These are phyloP conservation scores for Tolypocladium endophyticum DNA, from an alignment of 2,329 filamentous ascomycete genomes.

Conservation along the genomic window DNA sequence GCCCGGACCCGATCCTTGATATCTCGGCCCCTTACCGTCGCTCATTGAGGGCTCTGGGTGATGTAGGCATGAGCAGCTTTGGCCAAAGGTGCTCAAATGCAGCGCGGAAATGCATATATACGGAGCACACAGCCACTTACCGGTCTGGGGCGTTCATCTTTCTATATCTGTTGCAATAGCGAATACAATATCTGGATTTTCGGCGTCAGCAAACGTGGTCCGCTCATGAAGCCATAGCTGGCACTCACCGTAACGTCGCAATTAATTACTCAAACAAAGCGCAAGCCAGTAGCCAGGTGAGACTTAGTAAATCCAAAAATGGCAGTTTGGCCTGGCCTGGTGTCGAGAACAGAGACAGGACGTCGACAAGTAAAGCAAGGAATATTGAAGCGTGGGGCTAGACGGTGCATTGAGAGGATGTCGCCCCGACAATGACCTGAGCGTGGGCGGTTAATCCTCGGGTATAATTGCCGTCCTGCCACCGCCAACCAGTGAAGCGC, in stretches of 20 bases:
- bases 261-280: not conserved
- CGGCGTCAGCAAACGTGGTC: not conserved
- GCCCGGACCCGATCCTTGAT: not conserved
- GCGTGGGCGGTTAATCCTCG: not conserved
- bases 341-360: not conserved
- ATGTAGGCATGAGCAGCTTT: not conserved
- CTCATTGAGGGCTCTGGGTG: not conserved
- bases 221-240: not conserved
- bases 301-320: not conserved
- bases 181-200: not conserved
- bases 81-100: not conserved
- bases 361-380: not conserved
- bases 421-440: not conserved
- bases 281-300: not conserved
- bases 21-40: not conserved
- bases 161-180: not conserved
- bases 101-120: no score
- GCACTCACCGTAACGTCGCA: not conserved
- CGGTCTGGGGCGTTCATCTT: slow-evolving; percentile 48
- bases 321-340: not conserved
- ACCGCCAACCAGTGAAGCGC: not conserved
- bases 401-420: not conserved
- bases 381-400: not conserved
- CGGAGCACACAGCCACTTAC: slow-evolving; percentile 23
- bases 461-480: not conserved